A percentile compares a stretch with the other conserved stretches of the same genome.
phyloP scores from a whole-genome alignment of 192 early-diverging fungal genomes.

The Phlyctochytrium bullatum region DNA sequence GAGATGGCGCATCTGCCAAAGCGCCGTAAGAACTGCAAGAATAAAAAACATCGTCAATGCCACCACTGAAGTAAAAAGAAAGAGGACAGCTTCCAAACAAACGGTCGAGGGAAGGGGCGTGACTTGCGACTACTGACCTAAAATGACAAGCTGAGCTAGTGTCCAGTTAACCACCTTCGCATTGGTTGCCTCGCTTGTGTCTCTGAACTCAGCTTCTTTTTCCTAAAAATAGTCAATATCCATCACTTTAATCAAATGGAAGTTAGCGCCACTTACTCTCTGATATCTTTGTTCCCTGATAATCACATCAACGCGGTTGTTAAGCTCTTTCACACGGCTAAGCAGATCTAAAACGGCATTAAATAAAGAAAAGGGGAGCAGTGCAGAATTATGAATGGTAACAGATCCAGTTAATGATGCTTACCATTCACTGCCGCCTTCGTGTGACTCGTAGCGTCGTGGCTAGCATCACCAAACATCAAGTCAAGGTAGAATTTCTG shows the following conservation, averaged over 20 bases:
- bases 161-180: conserved; percentile 83
- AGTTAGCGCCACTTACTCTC: conserved; percentile 54
- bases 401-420: no score
- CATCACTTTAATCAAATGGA: not conserved
- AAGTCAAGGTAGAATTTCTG: conserved; percentile 61
- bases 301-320: conserved; percentile 76
- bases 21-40: conserved; percentile 10
- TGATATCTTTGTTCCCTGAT: conserved; percentile 87
- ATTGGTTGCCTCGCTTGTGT: conserved; percentile 82
- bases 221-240: conserved; percentile 48
- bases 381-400: not conserved
- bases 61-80: not conserved
- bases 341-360: conserved; percentile 55
- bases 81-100: no score
- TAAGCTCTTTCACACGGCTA: conserved; percentile 75
- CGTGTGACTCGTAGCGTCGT: conserved; percentile 42
- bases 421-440: conserved; percentile 7
- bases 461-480: conserved; percentile 63
- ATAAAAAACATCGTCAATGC: conserved; percentile 7
- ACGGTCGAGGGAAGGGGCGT: not conserved
- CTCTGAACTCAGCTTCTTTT: conserved; percentile 86
- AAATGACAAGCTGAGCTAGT: conserved; percentile 76
- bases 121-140: no score
- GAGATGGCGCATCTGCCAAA: conserved; percentile 87
- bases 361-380: not conserved